phyloP scores from a whole-genome alignment of 2,329 filamentous ascomycete genomes.

The Aspergillus neotritici region DNA sequence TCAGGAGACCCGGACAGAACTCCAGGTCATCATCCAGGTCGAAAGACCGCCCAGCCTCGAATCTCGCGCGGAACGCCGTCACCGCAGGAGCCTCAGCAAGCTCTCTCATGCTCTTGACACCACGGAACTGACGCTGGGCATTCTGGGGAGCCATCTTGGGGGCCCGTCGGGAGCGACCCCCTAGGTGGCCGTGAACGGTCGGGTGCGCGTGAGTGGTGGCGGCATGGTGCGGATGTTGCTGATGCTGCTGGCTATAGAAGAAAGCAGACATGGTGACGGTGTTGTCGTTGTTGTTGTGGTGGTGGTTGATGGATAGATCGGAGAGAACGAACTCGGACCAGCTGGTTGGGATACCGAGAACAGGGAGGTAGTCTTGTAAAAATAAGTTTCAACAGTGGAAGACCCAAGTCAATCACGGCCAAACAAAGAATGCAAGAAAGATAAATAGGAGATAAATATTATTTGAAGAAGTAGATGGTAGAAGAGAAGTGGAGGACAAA shows the following conservation, averaged over 20 bases:
- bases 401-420: constrained; percentile 3
- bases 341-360: constrained; percentile 12
- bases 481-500: constrained; percentile 10
- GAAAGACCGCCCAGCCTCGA: constrained; percentile 87
- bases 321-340: constrained; percentile 23
- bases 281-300: constrained; percentile 16
- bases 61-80: constrained; percentile 74
- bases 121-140: constrained; percentile 78
- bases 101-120: constrained; percentile 81
- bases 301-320: constrained; percentile 18
- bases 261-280: constrained; percentile 41
- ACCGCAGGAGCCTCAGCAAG: constrained; percentile 71
- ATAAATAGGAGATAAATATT: constrained; percentile 15
- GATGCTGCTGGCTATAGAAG: constrained; percentile 44
- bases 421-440: too few species aligned
- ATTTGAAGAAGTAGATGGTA: constrained; percentile 14
- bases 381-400: constrained; percentile 19
- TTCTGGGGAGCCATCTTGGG: constrained; percentile 78
- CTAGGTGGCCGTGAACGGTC: constrained; percentile 69
- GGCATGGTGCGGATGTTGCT: constrained; percentile 43
- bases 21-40: constrained; percentile 94
- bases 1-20: constrained; percentile 88
- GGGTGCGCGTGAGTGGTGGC: constrained; percentile 46
- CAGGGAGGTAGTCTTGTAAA: constrained; percentile 12
- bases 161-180: constrained; percentile 76